Evolutionary conservation across 1,284 basidiomycete species (phyloP), one percentile per base, ranked within the genome.

Genomic region (Phellinidium pouzarii): DNA sequence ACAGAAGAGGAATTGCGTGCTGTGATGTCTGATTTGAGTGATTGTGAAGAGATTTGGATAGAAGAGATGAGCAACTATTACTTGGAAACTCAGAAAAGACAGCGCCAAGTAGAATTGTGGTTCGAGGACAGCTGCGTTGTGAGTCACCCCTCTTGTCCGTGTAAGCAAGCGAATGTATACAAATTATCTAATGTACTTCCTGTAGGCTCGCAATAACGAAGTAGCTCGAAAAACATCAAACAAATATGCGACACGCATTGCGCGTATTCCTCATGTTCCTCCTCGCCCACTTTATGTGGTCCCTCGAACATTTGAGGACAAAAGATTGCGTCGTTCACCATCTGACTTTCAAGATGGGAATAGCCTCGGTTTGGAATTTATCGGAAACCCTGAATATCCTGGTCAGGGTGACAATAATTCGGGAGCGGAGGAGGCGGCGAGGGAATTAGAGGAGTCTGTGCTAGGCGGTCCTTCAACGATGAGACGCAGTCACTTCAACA

Each of bases 31-130:
- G 87, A 90, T 71, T 67, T 90, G 50, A 85, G 86, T 31, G 87
- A 88, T 56, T 87, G 80, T 59, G 76, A 78, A 59, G 87, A 89
- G 55, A 63, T 90, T 7, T 90, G 87, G 87, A 68, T 73, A 48
- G 72, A 70, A 27, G 86, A 86, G 59, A 71, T 89, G 12, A 73
- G 75, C 48, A 76, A 78, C 53, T 90, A 90, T 61, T 72, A 79
- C 50, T 62, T 81, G 29, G 82, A 87, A 62, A 86, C 84, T 1
- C 80, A 83, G 62, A 81, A 80, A 62, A 79, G 86, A 45, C 78
- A 80, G 64, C 78, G 77, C 44, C 79, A 85, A 59, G 76, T 88
- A 1, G 81, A 82, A 55, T 73, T 79, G 40, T 86, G 78, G 73
- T 90, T 87, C 60, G 80, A 84, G 62, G 68, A 76, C 50, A 73